Conservation (phyloP, 1,284 basidiomycete species). For the Neonothopanus nambi region DNA sequence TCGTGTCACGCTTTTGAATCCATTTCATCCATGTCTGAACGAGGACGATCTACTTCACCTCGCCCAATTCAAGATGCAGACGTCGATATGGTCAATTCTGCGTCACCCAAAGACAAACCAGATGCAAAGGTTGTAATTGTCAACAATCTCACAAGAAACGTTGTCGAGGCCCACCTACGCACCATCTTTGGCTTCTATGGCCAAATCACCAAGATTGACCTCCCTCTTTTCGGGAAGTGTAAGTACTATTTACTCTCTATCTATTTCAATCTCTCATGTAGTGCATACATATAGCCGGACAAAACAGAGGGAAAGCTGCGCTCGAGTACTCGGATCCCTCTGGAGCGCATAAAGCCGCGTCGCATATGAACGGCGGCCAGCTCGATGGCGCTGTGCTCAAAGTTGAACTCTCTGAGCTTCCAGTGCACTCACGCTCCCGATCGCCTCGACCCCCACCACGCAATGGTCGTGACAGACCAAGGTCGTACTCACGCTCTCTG, state of each 20-base stretch:
- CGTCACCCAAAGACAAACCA: slow-evolving; percentile 33
- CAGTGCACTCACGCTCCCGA: slow-evolving; percentile 58
- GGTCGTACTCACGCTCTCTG: slow-evolving; percentile 35
- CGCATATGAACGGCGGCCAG: slow-evolving; percentile 91
- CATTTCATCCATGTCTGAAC: slow-evolving; percentile 47
- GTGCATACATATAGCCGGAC: slow-evolving; percentile 64
- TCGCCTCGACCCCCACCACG: slow-evolving; percentile 34
- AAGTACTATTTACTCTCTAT: slow-evolving; percentile 31
- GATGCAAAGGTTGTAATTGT: slow-evolving; percentile 75
- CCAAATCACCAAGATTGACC: slow-evolving; percentile 80
- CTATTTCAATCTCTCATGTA: slow-evolving; percentile 7
- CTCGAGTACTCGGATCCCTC: slow-evolving; percentile 71
- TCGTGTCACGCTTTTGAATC: neutral
- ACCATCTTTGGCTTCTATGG: slow-evolving; percentile 92
- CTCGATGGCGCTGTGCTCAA: slow-evolving; percentile 83
- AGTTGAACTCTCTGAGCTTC: slow-evolving; percentile 78
- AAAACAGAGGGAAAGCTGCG: slow-evolving; percentile 90
- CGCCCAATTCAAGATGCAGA: slow-evolving; percentile 58
- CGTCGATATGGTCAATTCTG: slow-evolving; percentile 50
- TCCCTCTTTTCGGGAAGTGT: slow-evolving; percentile 89
- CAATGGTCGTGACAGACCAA: slow-evolving; percentile 45
- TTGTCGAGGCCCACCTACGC: slow-evolving; percentile 78
- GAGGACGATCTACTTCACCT: slow-evolving; percentile 70
- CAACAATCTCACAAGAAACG: slow-evolving; percentile 86
- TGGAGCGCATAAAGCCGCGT: slow-evolving; percentile 78